These are phyloP conservation scores for Claviceps monticola DNA, from an alignment of 2,329 filamentous ascomycete species.

Conservation along the genomic window DNA sequence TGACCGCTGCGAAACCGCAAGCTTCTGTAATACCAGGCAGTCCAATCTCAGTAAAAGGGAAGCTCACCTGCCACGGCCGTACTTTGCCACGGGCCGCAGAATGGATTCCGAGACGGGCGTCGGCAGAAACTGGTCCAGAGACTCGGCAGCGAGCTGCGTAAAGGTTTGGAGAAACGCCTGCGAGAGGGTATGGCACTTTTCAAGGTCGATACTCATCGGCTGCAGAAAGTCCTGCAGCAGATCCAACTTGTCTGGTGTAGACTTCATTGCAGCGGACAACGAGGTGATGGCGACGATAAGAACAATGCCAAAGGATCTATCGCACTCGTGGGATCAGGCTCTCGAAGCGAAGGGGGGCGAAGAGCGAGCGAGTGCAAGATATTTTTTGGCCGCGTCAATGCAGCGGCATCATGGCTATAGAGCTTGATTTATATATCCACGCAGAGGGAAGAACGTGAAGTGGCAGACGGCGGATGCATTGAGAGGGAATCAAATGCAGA, in stretches of 20 bases:
- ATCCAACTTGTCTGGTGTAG: slow-evolving; percentile 3
- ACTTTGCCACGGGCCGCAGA: slow-evolving; percentile 30
- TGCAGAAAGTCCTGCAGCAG: slow-evolving; percentile 31
- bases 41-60: not conserved
- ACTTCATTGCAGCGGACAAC: slow-evolving; percentile 10
- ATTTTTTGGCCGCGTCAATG: not conserved
- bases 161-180: slow-evolving; percentile 34
- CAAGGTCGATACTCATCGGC: slow-evolving; percentile 34
- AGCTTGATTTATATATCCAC: not conserved
- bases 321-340: not conserved
- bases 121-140: slow-evolving; percentile 41
- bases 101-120: slow-evolving; percentile 49
- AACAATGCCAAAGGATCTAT: not conserved
- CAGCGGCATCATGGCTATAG: not conserved
- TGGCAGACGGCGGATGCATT: too few species aligned
- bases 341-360: not conserved
- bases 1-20: too few species aligned
- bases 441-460: not conserved
- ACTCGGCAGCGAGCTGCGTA: slow-evolving; percentile 34
- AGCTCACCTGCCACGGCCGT: slow-evolving; percentile 35
- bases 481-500: not conserved
- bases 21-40: too few species aligned
- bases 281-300: not conserved
- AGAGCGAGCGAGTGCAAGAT: not conserved
- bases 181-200: slow-evolving; percentile 32